Evolutionary conservation across 352 stramenopile genomes (phyloP), one percentile per base, ranked within the genome.

Genomic region (Globisporangium paroecandrum): DNA sequence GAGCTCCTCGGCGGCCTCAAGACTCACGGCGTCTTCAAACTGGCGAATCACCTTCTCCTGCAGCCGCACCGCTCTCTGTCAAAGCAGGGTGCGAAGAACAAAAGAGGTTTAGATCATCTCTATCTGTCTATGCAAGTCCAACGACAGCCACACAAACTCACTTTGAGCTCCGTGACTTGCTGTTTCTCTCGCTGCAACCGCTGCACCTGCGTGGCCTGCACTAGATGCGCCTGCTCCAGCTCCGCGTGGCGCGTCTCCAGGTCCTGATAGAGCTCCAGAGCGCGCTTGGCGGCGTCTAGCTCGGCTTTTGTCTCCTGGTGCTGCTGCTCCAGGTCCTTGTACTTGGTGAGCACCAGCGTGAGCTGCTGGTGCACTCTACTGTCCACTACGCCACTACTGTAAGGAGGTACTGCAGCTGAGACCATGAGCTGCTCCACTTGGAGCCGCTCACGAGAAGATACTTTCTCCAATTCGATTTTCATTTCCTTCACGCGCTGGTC

Each of bases 31-130:
- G 43, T 83, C 77, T 66, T 95, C 86, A 27, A 95, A 86, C 69
- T 91, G 87, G 20, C 66, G 72, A 36, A 94, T 92, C n/a, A 95
- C 87, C 32, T 79, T 83, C 61, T 95, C 87, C 65, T 95, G 87
- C 62, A 92, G 77, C 0, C 75, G 79, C 13, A 95, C 77, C 5
- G 83, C 81, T 73, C 84, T 75, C 85, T 94, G 66, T 15, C 13
- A 25, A 63, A 46, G 20, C 20, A 34, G 43, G 36, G 36, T 43
- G 15, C 4, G 15, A 34, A 38, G 46, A 41, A 12, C 18, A 24
- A 59, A 20, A 25, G 34, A 34, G 24, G 18, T 15, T 55, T 8
- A 24, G 32, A 57, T 18, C 25, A 29, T 32, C 46, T n/a, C 15
- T 25, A 22, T 43, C 43, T n/a, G 13, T 47, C 0, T 47, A n/a